These are phyloP conservation scores for Solanum aculeatissimum DNA, from an alignment of 305 asterid species.

Conservation along the genomic window DNA sequence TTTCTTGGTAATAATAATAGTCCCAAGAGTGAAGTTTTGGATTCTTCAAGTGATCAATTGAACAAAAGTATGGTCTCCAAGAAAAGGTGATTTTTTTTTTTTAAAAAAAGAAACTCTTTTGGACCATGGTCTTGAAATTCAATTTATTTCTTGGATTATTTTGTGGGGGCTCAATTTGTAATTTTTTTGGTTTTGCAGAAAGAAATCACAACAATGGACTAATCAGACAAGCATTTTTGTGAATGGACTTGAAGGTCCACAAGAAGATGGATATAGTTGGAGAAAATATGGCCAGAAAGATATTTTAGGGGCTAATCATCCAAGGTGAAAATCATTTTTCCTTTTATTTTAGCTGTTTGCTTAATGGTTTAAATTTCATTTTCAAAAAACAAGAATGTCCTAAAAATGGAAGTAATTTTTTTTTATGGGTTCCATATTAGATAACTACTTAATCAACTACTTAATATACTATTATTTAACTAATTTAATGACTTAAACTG, in stretches of 20 bases:
- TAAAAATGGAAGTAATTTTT: not conserved
- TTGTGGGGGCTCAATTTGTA: not conserved
- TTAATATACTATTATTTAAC: not conserved
- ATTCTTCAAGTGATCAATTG: slow-evolving; percentile 15
- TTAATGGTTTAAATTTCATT: not conserved
- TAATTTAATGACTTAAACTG: not conserved
- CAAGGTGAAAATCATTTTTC: slow-evolving; percentile 37
- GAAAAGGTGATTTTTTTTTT: slow-evolving; percentile 23
- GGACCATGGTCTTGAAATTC: not conserved
- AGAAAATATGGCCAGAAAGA: slow-evolving; percentile 90
- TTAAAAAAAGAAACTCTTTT: not conserved
- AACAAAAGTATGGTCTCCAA: not conserved
- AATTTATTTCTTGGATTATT: not conserved
- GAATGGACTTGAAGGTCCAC: slow-evolving; percentile 36
- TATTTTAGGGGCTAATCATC: slow-evolving; percentile 61
- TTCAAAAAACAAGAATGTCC: not conserved
- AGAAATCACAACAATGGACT: slow-evolving; percentile 38
- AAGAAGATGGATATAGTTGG: slow-evolving; percentile 70
- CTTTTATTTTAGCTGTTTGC: not conserved
- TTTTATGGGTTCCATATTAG: not conserved
- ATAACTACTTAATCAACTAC: not conserved
- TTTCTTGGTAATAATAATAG: not conserved
- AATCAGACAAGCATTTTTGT: slow-evolving; percentile 33
- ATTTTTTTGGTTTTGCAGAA: slow-evolving; percentile 32
- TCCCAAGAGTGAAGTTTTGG: slow-evolving; percentile 27